phyloP scores from a whole-genome alignment of 768 basidiomycete species.

The Roridomyces roridus region DNA sequence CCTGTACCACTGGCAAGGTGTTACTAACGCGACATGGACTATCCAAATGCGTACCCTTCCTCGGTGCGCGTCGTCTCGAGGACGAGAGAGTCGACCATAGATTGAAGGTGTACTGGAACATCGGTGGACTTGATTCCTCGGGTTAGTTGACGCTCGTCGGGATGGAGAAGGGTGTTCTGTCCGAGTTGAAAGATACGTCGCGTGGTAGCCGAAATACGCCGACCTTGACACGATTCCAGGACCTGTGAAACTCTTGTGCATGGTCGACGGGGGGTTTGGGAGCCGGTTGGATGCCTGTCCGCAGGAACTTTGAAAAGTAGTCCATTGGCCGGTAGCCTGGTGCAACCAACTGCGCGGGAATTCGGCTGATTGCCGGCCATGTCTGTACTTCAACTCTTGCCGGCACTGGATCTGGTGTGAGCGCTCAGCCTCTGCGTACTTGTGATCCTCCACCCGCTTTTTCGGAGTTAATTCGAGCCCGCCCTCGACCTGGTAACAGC shows the following conservation, averaged over 20 bases:
- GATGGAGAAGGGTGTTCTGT: constrained; percentile 83
- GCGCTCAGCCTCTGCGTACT: no score
- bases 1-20: constrained; percentile 72
- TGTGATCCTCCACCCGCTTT: no score
- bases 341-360: no score
- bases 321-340: no score
- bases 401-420: no score
- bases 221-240: constrained; percentile 81
- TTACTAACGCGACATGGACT: background rate
- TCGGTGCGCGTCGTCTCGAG: constrained; percentile 86
- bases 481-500: no score
- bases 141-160: constrained; percentile 87
- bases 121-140: constrained; percentile 83
- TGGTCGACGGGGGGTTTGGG: constrained; percentile 66
- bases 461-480: no score
- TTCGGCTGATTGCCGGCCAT: no score
- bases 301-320: constrained; percentile 85
- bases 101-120: constrained; percentile 76
- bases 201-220: constrained; percentile 12
- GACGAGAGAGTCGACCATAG: constrained; percentile 86
- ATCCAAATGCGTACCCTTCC: constrained; percentile 65
- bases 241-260: constrained; percentile 74
- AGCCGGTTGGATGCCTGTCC: constrained; percentile 46
- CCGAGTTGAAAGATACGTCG: constrained; percentile 14
- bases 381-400: no score